Evolutionary conservation across 2,329 filamentous ascomycete genomes (phyloP).

Genomic region (Coleophoma cylindrospora): DNA sequence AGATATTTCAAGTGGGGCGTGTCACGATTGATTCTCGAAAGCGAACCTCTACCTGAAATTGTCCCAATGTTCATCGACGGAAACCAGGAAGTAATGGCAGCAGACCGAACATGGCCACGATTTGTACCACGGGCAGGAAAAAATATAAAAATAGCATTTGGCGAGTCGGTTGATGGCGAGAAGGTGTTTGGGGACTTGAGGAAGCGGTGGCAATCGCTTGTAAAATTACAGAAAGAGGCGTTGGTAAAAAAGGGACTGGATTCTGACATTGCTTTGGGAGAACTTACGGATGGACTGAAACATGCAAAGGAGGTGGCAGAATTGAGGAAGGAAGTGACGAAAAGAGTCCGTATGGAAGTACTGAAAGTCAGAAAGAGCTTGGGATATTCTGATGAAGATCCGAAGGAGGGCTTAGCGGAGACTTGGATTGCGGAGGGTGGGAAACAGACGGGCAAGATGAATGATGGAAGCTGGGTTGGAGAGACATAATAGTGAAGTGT

Average conservation of each 20-base stretch:
- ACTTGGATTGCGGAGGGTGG: conserved; percentile 66
- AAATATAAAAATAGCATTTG: conserved; percentile 69
- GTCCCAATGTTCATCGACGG: conserved; percentile 95
- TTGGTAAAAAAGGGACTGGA: conserved; percentile 25
- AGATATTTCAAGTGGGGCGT: conserved; percentile 99
- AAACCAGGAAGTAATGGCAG: conserved; percentile 82
- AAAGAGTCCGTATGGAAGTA: conserved; percentile 73
- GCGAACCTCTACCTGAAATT: conserved; percentile 79
- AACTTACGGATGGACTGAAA: conserved; percentile 60
- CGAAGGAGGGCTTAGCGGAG: conserved; percentile 69
- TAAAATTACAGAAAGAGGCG: conserved; percentile 42
- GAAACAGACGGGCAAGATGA: conserved; percentile 49
- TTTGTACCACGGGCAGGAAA: conserved; percentile 74
- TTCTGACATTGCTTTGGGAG: conserved; percentile 42
- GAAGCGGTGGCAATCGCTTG: conserved; percentile 66
- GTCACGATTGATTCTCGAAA: conserved; percentile 84
- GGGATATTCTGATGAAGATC: conserved; percentile 72
- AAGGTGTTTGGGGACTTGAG: conserved; percentile 73
- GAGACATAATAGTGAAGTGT: conserved; percentile 29
- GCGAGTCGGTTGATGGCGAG: conserved; percentile 70
- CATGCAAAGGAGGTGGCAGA: conserved; percentile 70
- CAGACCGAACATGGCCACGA: conserved; percentile 72
- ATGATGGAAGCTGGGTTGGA: conserved; percentile 55
- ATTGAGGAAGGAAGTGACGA: conserved; percentile 75
- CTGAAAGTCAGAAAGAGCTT: conserved; percentile 67